Conservation (phyloP, 805 yeast genomes). For the Candida xyloterini region DNA sequence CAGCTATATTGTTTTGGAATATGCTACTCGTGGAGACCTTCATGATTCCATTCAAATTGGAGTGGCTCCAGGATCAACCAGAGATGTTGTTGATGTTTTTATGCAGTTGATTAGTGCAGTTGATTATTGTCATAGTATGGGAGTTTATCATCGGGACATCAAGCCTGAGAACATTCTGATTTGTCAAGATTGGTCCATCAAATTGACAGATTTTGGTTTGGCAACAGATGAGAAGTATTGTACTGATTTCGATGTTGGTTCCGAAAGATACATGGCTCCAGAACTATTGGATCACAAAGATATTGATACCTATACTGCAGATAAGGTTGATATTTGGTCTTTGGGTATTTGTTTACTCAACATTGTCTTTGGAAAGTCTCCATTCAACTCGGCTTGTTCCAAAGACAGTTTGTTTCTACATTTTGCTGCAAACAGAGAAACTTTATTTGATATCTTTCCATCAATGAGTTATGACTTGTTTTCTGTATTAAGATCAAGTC, state of each 20-base stretch:
- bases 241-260: slow-evolving; percentile 80
- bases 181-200: slow-evolving; percentile 53
- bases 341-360: slow-evolving; percentile 80
- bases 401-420: slow-evolving; percentile 77
- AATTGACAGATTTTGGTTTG: slow-evolving; percentile 58
- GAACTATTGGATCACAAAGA: slow-evolving; percentile 65
- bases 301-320: slow-evolving; percentile 66
- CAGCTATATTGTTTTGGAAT: slow-evolving; percentile 62
- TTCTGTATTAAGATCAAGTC: slow-evolving; percentile 70
- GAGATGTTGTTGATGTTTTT: slow-evolving; percentile 54
- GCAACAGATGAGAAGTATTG: slow-evolving; percentile 53
- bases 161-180: slow-evolving; percentile 58
- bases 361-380: slow-evolving; percentile 83
- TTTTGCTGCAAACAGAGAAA: slow-evolving; percentile 84
- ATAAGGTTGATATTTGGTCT: slow-evolving; percentile 86
- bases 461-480: slow-evolving; percentile 84
- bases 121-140: slow-evolving; percentile 46
- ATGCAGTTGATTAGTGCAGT: slow-evolving; percentile 48
- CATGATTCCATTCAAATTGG: slow-evolving; percentile 72
- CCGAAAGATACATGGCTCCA: slow-evolving; percentile 94
- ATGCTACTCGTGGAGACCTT: slow-evolving; percentile 83
- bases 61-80: slow-evolving; percentile 57
- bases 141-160: slow-evolving; percentile 54
- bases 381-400: slow-evolving; percentile 77
- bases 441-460: slow-evolving; percentile 87